A percentile compares a stretch with the other conserved stretches of the same genome.
Conservation (phyloP, 2,329 filamentous ascomycete genomes). For the Knufia petricola region DNA sequence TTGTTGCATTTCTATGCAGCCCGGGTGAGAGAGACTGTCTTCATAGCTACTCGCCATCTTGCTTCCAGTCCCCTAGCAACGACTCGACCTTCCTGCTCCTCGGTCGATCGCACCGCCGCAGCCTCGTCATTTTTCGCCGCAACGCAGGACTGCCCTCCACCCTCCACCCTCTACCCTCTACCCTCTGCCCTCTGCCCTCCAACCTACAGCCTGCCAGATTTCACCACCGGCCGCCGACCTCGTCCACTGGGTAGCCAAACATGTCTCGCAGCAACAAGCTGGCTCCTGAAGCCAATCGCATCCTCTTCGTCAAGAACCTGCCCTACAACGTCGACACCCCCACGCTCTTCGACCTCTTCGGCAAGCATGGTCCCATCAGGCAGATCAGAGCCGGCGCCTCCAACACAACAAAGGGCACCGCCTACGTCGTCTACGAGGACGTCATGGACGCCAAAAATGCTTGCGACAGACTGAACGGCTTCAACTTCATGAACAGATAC, state of each 20-base stretch:
- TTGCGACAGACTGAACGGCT: conserved; percentile 98
- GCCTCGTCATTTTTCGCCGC: conserved; percentile 10
- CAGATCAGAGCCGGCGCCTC: conserved; percentile 98
- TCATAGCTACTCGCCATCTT: too few relatives aligned
- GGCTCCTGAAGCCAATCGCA: conserved; percentile 98
- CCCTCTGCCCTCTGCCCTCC: not conserved
- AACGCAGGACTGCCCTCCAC: not conserved
- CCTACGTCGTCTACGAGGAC: conserved; percentile 99
- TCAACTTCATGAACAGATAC: conserved; percentile 99
- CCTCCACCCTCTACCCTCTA: not conserved
- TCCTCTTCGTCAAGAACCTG: conserved; percentile 99
- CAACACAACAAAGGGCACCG: conserved; percentile 94
- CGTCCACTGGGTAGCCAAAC: not conserved
- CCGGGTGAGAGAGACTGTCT: not conserved
- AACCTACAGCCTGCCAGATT: too few relatives aligned
- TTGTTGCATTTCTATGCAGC: too few relatives aligned
- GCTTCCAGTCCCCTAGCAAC: too few relatives aligned
- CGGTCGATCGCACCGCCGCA: not conserved
- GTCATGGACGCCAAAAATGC: conserved; percentile 97
- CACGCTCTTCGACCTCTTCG: conserved; percentile 97
- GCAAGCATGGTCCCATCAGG: conserved; percentile 89
- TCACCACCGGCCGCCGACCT: not conserved
- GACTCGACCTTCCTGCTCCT: not conserved
- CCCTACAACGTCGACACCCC: conserved; percentile 99
- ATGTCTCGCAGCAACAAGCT: conserved; percentile 52